Evolutionary conservation across 805 yeast species (phyloP).

Genomic region (Vanderwaltozyma polyspora): DNA sequence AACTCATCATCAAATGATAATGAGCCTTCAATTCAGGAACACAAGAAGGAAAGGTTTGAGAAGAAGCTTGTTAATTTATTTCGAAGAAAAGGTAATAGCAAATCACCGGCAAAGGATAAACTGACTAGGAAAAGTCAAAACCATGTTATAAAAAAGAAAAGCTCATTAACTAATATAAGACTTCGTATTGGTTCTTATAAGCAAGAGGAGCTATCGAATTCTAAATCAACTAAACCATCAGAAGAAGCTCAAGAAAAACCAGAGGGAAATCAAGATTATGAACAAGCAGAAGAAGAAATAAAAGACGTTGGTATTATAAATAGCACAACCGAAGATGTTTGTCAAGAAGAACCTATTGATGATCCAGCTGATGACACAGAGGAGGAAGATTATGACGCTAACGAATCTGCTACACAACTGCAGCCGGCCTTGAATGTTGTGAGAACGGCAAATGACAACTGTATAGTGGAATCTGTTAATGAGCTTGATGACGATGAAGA

Average conservation of each 20-base stretch:
- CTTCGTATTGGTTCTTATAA: no score
- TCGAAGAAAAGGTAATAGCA: slow-evolving; percentile 6
- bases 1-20: no score
- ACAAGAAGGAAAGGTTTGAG: slow-evolving; percentile 11
- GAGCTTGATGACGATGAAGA: slow-evolving; percentile 9
- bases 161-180: background rate
- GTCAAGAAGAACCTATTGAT: background rate
- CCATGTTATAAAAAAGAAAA: background rate
- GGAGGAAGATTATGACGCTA: background rate
- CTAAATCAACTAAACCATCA: background rate
- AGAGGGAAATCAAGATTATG: background rate
- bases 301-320: no score
- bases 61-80: slow-evolving; percentile 16
- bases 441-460: slow-evolving; percentile 1
- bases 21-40: background rate
- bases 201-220: background rate
- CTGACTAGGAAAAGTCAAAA: background rate
- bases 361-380: background rate
- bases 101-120: background rate
- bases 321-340: no score
- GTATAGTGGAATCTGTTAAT: slow-evolving; percentile 6
- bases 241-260: background rate
- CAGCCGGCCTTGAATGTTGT: slow-evolving; percentile 4
- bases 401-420: background rate
- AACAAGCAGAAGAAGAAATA: background rate